Conservation (phyloP, 352 stramenopile species). For the Phytopythium cucurbitacearum region DNA sequence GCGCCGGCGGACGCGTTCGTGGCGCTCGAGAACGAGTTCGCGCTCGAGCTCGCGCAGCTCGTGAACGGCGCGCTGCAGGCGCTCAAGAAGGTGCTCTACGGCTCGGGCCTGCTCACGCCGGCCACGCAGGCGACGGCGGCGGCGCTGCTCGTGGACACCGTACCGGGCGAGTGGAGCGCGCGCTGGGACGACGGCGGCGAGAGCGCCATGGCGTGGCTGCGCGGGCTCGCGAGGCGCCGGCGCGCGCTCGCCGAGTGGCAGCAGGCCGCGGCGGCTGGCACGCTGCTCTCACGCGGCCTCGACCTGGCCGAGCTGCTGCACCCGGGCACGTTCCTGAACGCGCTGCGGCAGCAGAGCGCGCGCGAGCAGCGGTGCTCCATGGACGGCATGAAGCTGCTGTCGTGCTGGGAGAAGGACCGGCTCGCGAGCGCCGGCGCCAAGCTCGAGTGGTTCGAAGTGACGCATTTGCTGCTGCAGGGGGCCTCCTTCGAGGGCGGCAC, state of each 20-base stretch:
- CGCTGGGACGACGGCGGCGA: conserved; percentile 87
- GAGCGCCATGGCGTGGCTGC: conserved; percentile 73
- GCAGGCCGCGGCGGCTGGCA: conserved; percentile 44
- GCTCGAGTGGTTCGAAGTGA: conserved; percentile 82
- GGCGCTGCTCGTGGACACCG: conserved; percentile 62
- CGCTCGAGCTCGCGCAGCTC: conserved; percentile 57
- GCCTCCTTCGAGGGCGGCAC: conserved; percentile 80
- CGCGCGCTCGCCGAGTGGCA: conserved; percentile 85
- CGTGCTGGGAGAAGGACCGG: conserved; percentile 84
- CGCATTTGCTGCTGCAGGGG: conserved; percentile 80
- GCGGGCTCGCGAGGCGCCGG: conserved; percentile 69
- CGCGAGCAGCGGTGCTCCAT: conserved; percentile 82
- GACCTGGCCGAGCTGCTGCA: conserved; percentile 91
- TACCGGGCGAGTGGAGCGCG: conserved; percentile 77
- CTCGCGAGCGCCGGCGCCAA: conserved; percentile 17
- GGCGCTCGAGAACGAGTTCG: conserved; percentile 84
- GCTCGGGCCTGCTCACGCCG: conserved; percentile 87
- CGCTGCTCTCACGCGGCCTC: conserved; percentile 70
- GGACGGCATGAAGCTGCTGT: conserved; percentile 88
- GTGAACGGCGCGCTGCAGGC: conserved; percentile 73
- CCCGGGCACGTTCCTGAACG: conserved; percentile 93
- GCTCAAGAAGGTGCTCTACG: conserved; percentile 90
- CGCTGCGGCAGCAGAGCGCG: conserved; percentile 89
- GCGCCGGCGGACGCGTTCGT: conserved; percentile 90
- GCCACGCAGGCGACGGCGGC: conserved; percentile 79